phyloP scores from a whole-genome alignment of 306 rosid genomes.

The Vicia sativa region DNA sequence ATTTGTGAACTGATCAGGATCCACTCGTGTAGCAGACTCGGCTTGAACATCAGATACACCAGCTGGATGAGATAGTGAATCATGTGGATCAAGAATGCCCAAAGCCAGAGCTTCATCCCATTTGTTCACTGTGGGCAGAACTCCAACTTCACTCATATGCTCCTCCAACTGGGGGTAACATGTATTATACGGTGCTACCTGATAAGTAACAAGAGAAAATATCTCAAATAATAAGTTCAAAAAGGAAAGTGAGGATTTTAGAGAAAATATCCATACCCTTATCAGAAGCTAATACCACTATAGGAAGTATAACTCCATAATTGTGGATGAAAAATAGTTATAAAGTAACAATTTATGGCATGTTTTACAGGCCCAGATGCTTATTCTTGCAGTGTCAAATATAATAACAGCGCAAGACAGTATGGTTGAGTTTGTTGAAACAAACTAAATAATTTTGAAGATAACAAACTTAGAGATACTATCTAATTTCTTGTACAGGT shows the following conservation, averaged over 20 bases:
- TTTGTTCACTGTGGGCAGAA: conserved; percentile 70
- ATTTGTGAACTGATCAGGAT: conserved; percentile 81
- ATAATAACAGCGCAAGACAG: conserved; percentile 25
- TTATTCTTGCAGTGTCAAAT: conserved; percentile 19
- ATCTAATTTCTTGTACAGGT: too few relatives aligned
- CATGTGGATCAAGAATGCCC: conserved; percentile 92
- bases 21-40: conserved; percentile 74
- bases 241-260: conserved; percentile 16
- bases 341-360: conserved; percentile 10
- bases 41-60: conserved; percentile 94
- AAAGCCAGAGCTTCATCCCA: conserved; percentile 86
- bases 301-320: conserved; percentile 18
- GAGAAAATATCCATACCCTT: conserved; percentile 21
- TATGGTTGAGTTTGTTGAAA: background rate
- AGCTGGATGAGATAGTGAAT: conserved; percentile 97
- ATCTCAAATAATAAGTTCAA: conserved; percentile 35
- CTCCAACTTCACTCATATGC: conserved; percentile 88
- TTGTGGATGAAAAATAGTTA: conserved; percentile 13
- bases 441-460: too few relatives aligned
- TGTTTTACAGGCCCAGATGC: conserved; percentile 18
- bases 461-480: too few relatives aligned
- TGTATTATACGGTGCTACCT: conserved; percentile 99
- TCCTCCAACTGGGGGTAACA: conserved; percentile 82
- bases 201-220: conserved; percentile 24
- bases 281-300: conserved; percentile 25